Evolutionary conservation across 345 rosid species (phyloP), one percentile per base, ranked within the genome.

Genomic region (Moringa oleifera): DNA sequence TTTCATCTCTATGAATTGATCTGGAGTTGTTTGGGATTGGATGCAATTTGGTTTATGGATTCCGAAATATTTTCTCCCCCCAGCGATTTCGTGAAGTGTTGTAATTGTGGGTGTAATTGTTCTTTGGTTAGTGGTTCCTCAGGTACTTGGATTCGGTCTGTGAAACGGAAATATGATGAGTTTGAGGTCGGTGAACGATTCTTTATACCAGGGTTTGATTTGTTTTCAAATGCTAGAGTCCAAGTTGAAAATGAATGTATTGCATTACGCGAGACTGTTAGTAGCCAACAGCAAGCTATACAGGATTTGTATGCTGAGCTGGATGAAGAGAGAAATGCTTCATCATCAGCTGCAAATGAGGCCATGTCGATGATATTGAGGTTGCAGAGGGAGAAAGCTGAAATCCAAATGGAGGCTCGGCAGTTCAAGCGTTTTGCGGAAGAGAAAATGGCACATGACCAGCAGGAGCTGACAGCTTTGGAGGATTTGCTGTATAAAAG

Each of bases 361-460:
- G 95, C 97, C 1, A 95, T 95, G 99, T 91, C 95, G 9, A 95
- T 95, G 99, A 95, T 95, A 64, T 47, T 91, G 79, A 89, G 85
- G 77, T 70, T 95, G 80, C 97, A 95, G 79, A 88, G 89, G 71
- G 97, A 95, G 74, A 95, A 95, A 77, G 97, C 99, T 0, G 99
- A 91, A 68, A 71, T 83, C 45, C 90, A 87, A 64, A 95, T 95
- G 99, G 99, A 95, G 64, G 72, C 93, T 11, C 73, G 93, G 53
- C 99, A 95, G 70, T 95, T 91, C 66, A 91, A 89, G 79, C 93
- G 90, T 1, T 88, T 84, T 55, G 81, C 82, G 0, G 96, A 91
- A 82, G 99, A 91, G 82, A 95, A 81, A 73, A 87, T 84, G 87
- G 88, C 81, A 20, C 99, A 91, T 77, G 96, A 95, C 54, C 99